Percentiles rank a stretch among this genome's conserved stretches.
Conservation (phyloP, 495 filamentous ascomycete species). For the Penicillium salamii region DNA sequence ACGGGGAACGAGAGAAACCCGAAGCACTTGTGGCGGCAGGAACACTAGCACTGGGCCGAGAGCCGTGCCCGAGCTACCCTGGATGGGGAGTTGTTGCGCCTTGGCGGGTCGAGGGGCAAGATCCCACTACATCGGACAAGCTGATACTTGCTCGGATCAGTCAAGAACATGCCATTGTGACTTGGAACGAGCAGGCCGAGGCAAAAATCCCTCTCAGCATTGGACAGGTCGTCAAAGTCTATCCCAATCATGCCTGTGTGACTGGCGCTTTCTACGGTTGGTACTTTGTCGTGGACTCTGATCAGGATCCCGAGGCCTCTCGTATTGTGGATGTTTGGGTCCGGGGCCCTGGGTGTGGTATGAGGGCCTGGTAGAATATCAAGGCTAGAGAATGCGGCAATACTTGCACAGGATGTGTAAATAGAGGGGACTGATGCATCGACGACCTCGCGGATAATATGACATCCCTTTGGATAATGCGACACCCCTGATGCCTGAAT, state of each 20-base stretch:
- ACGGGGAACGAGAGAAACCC: conserved; percentile 38
- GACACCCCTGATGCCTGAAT: no score
- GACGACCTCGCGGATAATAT: no score
- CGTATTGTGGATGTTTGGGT: conserved; percentile 70
- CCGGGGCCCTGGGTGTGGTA: conserved; percentile 26
- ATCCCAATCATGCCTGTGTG: conserved; percentile 85
- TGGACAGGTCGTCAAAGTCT: conserved; percentile 60
- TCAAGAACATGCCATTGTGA: conserved; percentile 37
- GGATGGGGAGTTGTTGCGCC: conserved; percentile 73
- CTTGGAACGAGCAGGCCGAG: conserved; percentile 18
- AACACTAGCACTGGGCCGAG: conserved; percentile 68
- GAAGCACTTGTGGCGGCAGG: conserved; percentile 74
- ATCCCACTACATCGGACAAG: background rate
- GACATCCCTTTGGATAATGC: no score
- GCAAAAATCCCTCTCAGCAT: conserved; percentile 27
- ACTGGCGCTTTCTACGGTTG: conserved; percentile 68
- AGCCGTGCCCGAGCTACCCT: conserved; percentile 66
- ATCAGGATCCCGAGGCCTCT: conserved; percentile 48
- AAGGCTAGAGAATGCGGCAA: no score
- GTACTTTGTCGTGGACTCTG: conserved; percentile 74
- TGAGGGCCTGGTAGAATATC: conserved; percentile 1
- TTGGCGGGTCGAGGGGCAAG: conserved; percentile 40
- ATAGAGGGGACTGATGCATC: no score
- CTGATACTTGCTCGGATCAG: conserved; percentile 34
- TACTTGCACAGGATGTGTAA: no score